Evolutionary conservation across 1,284 basidiomycete genomes (phyloP).

Genomic region (Bondarzewia mesenterica): DNA sequence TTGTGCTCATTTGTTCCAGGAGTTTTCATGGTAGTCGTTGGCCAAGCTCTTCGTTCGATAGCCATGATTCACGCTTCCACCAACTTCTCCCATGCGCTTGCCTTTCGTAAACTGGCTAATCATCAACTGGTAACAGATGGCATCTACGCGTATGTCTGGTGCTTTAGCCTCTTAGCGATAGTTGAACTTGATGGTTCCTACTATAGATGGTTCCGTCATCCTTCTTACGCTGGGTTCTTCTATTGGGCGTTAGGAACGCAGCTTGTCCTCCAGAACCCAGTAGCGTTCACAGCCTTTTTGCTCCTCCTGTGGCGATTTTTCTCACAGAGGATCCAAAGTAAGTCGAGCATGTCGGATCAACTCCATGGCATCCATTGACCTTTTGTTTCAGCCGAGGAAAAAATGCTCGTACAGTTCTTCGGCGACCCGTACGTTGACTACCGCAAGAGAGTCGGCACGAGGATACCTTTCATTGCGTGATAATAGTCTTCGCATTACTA

Average conservation of each 20-base stretch:
- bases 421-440: slow-evolving; percentile 74
- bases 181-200: not conserved
- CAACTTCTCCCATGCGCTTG: slow-evolving; percentile 90
- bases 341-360: slow-evolving; percentile 21
- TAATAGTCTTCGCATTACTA: slow-evolving; percentile 12
- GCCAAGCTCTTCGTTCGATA: slow-evolving; percentile 75
- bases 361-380: not conserved
- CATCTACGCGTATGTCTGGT: slow-evolving; percentile 67
- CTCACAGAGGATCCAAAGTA: slow-evolving; percentile 70
- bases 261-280: slow-evolving; percentile 82
- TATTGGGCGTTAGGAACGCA: slow-evolving; percentile 98
- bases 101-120: slow-evolving; percentile 59
- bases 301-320: slow-evolving; percentile 84
- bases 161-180: not conserved
- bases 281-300: slow-evolving; percentile 60
- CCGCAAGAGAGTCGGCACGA: slow-evolving; percentile 57
- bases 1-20: slow-evolving; percentile 34
- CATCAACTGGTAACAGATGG: slow-evolving; percentile 84
- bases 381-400: slow-evolving; percentile 58
- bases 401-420: slow-evolving; percentile 70
- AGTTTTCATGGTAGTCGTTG: slow-evolving; percentile 52
- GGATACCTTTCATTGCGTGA: slow-evolving; percentile 63
- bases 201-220: slow-evolving; percentile 82
- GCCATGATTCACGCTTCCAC: slow-evolving; percentile 95
- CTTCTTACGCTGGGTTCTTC: slow-evolving; percentile 96